Conservation (phyloP, 2,329 filamentous ascomycete genomes). For the Fusarium cyanostomum region DNA sequence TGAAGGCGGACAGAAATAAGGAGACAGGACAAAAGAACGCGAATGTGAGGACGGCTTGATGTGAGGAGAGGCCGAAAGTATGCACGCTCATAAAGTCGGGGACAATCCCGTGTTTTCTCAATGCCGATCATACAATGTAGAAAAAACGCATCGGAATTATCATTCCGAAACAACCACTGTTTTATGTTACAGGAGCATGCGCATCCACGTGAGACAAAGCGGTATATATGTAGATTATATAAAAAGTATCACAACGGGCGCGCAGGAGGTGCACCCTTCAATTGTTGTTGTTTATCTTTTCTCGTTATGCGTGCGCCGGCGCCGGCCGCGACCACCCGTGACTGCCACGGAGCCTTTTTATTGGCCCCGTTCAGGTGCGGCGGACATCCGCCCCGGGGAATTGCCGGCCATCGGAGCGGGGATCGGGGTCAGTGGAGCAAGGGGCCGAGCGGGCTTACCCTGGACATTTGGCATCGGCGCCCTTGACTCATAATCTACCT, state of each 20-base stretch:
- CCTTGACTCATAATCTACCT: background rate
- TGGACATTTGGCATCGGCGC: slow-evolving; percentile 3
- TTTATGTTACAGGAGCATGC: no score
- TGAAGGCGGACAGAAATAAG: slow-evolving; percentile 19
- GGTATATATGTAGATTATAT: no score
- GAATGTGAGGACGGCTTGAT: background rate
- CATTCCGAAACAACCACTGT: no score
- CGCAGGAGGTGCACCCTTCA: background rate
- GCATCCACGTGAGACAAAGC: no score
- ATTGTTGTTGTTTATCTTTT: slow-evolving; percentile 29
- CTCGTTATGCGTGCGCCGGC: background rate
- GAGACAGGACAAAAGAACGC: background rate
- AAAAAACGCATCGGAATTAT: no score
- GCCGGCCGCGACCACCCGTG: slow-evolving; percentile 25
- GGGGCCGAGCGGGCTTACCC: slow-evolving; percentile 17
- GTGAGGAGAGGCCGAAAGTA: background rate
- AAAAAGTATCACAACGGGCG: no score
- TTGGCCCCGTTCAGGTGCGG: slow-evolving; percentile 14
- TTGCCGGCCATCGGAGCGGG: slow-evolving; percentile 39
- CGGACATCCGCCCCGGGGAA: slow-evolving; percentile 25
- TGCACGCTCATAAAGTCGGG: no score
- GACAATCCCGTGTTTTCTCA: no score
- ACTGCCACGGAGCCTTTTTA: slow-evolving; percentile 12
- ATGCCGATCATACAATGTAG: no score
- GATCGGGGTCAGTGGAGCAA: background rate